Evolutionary conservation across 1,284 basidiomycete genomes (phyloP).

Genomic region (Ganoderma meredithae): DNA sequence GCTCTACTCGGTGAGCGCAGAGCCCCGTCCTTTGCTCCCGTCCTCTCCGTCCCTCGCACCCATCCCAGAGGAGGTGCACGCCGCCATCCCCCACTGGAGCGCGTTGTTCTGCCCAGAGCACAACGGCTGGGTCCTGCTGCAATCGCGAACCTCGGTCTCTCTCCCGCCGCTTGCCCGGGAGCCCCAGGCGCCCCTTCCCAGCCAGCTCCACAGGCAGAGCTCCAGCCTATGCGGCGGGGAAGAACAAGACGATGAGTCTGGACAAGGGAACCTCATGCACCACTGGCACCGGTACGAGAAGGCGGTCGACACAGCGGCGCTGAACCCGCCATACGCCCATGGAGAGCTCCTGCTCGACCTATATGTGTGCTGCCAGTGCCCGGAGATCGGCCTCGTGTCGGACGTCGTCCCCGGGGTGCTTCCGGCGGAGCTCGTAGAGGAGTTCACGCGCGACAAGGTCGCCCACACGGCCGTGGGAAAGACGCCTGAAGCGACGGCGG

Average conservation of each 20-base stretch:
- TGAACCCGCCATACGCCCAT: slow-evolving; percentile 66
- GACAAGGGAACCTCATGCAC: slow-evolving; percentile 67
- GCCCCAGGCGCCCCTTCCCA: slow-evolving; percentile 57
- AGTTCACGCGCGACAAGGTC: slow-evolving; percentile 49
- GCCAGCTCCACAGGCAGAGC: slow-evolving; percentile 56
- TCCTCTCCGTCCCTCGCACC: slow-evolving; percentile 45
- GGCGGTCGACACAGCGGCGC: slow-evolving; percentile 68
- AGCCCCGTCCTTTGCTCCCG: slow-evolving; percentile 40
- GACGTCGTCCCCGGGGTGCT: slow-evolving; percentile 76
- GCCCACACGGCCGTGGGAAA: slow-evolving; percentile 48
- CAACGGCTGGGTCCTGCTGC: slow-evolving; percentile 79
- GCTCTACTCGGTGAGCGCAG: slow-evolving; percentile 64
- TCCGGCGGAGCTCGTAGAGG: slow-evolving; percentile 57
- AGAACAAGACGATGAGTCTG: slow-evolving; percentile 53
- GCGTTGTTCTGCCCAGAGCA: slow-evolving; percentile 82
- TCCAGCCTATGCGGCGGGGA: slow-evolving; percentile 60
- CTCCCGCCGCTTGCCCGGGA: slow-evolving; percentile 62
- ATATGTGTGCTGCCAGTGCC: slow-evolving; percentile 85
- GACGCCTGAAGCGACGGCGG: slow-evolving; percentile 57
- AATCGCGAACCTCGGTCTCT: slow-evolving; percentile 67
- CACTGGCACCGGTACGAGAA: slow-evolving; percentile 79
- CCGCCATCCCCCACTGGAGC: slow-evolving; percentile 77
- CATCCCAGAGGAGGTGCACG: slow-evolving; percentile 64
- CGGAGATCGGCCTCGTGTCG: slow-evolving; percentile 72
- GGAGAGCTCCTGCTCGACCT: slow-evolving; percentile 74